Evolutionary conservation across 345 rosid species (phyloP), one percentile per base, ranked within the genome.

Genomic region (Eucalyptus pauciflora): DNA sequence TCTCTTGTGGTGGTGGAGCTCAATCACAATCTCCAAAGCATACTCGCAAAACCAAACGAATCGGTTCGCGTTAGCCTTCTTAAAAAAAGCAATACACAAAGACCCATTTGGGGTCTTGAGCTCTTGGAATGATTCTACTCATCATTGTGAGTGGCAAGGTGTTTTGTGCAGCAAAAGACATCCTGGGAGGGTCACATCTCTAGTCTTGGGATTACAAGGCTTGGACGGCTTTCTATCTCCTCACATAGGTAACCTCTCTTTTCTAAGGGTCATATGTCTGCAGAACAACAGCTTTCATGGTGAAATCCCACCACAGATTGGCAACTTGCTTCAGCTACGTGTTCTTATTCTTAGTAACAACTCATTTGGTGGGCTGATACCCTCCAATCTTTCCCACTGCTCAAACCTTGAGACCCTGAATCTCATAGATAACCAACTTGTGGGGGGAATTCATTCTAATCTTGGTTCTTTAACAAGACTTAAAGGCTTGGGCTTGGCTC

Each of bases 401-500:
- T 64, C 1, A 3, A n/a, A 64, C 76, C 76, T 64, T 1, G 1
- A 13, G 76, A n/a, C 0, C 5, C 5, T n/a, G 2, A 13, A n/a
- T 64, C 76, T 64, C 76, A 3, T n/a, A 64, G 5, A 64, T 1
- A n/a, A 64, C 3, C 18, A 64, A n/a, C 76, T 64, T 64, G 76
- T 64, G 76, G 37, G 18, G 18, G 18, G 10, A n/a, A 64, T 64
- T 14, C 37, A n/a, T 64, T n/a, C 5, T 3, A 4, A 64, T 7
- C 76, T 64, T 64, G 3, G 37, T 29, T 64, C 76, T n/a, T 64
- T 64, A 64, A 16, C 76, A 14, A 64, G 37, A 33, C 37, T 64
- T 0, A 14, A 13, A 64, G 0, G 0, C 2, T 64, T 64, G 76
- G 6, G 20, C 76, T 64, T 64, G 37, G 0, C 2, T 64, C 0